Base-by-base conservation (phyloP, 805 yeast genomes). In the Saturnispora diversa region DNA sequence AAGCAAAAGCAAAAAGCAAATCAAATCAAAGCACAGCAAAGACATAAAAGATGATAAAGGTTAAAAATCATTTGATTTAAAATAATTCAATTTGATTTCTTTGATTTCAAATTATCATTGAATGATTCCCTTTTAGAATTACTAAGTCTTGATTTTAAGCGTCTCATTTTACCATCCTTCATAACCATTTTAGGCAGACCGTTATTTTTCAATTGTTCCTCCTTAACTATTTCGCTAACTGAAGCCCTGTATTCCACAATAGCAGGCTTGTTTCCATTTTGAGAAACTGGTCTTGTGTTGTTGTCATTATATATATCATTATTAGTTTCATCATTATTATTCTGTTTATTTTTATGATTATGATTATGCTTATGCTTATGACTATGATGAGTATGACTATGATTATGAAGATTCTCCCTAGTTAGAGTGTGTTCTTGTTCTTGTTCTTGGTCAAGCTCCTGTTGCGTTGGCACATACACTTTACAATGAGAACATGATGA, bases 131-230 rank as follows among this genome's bases (percentile, higher is more conserved):
- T 29, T 24, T 24, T 41, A n/a, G 21, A 20, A 35, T 37, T 26
- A 16, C 30, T 16, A 21, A 41, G 30, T 15, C 51, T 37, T 12
- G 49, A 40, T 34, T 42, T 49, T n/a, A 50, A 25, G 31, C 40
- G 49, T 20, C 42, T 39, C 28, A 37, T 39, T 30, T 45, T 44
- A 6, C 54, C 54, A 35, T 45, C 49, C 15, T 39, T 35, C 15
- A 46, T 20, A 9, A 49, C 43, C 40, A 35, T 44, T 9, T 35
- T 31, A 10, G 27, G 35, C 31, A n/a, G n/a, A n/a, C n/a, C n/a
- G n/a, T n/a, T n/a, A n/a, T n/a, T n/a, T n/a, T n/a, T n/a, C n/a
- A n/a, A 24, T 22, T 33, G 32, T 31, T 15, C 31, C n/a, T 23
- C 39, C 35, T 15, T 44, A 17, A 16, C 45, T 34, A 21, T 34